Evolutionary conservation across 805 yeast species (phyloP).

Genomic region (Lachancea kluyveri): DNA sequence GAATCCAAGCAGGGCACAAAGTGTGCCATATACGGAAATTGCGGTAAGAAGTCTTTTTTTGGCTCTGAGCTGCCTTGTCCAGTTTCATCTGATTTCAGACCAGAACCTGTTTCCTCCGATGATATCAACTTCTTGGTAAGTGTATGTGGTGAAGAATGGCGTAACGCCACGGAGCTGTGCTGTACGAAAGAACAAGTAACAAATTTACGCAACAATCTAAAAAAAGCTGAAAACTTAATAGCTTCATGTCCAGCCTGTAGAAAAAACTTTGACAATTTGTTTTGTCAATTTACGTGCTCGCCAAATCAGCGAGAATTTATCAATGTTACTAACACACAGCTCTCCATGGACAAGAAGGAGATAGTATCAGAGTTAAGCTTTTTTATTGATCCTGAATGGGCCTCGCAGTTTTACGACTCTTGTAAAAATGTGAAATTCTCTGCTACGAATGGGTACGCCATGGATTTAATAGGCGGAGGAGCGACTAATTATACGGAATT

Average conservation of each 20-base stretch:
- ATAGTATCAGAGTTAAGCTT: slow-evolving; percentile 70
- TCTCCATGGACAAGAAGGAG: slow-evolving; percentile 37
- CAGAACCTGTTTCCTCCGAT: slow-evolving; percentile 34
- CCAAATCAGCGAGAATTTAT: slow-evolving; percentile 74
- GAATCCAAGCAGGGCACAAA: no score
- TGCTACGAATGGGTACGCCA: slow-evolving; percentile 92
- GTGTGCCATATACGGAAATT: slow-evolving; percentile 39
- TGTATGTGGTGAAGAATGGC: slow-evolving; percentile 73
- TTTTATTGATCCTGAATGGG: slow-evolving; percentile 53
- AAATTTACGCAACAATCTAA: slow-evolving; percentile 50
- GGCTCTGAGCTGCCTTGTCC: slow-evolving; percentile 82
- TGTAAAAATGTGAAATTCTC: slow-evolving; percentile 87
- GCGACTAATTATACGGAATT: slow-evolving; percentile 69
- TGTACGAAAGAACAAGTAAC: slow-evolving; percentile 62
- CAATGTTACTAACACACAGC: slow-evolving; percentile 47
- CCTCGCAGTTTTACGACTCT: slow-evolving; percentile 64
- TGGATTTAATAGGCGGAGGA: slow-evolving; percentile 98
- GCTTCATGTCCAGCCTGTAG: slow-evolving; percentile 93
- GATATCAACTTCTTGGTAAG: slow-evolving; percentile 41
- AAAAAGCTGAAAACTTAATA: slow-evolving; percentile 72
- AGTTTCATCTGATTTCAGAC: slow-evolving; percentile 39
- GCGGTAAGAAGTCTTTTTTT: slow-evolving; percentile 77
- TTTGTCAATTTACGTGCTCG: slow-evolving; percentile 87
- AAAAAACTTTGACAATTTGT: slow-evolving; percentile 75
- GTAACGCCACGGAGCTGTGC: slow-evolving; percentile 46